Conservation (phyloP, 2,329 filamentous ascomycete genomes). For the Fusarium sp. region DNA sequence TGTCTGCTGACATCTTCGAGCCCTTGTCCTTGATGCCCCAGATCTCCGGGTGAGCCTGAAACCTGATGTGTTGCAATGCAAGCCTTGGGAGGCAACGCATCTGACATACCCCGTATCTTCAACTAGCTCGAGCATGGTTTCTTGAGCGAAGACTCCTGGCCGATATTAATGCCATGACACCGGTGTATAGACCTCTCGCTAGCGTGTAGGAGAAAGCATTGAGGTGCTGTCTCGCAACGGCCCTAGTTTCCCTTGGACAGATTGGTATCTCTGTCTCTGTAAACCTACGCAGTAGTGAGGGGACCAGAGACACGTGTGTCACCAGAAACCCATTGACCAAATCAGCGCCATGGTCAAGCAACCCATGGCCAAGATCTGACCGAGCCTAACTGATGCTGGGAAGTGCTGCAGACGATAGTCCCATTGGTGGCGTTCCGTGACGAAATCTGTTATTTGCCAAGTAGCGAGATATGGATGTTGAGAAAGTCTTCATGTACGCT, state of each 20-base stretch:
- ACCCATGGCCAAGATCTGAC: conserved; percentile 16
- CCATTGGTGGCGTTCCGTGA: conserved; percentile 28
- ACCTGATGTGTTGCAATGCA: not conserved
- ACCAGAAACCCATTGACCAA: conserved; percentile 10
- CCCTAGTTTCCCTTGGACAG: not conserved
- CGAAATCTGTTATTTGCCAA: conserved; percentile 22
- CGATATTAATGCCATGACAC: not conserved
- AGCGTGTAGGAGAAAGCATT: not conserved
- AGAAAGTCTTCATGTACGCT: conserved; percentile 9
- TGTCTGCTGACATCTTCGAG: not conserved
- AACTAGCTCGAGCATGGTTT: not conserved
- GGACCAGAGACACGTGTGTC: conserved; percentile 27
- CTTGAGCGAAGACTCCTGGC: not conserved
- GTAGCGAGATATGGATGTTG: conserved; percentile 6
- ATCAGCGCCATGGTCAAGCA: conserved; percentile 19
- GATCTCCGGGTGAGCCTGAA: not conserved
- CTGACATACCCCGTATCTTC: conserved; percentile 2
- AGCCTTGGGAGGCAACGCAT: not conserved
- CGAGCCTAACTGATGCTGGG: conserved; percentile 34
- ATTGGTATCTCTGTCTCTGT: conserved; percentile 1
- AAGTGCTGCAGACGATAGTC: conserved; percentile 30
- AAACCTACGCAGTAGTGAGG: conserved; percentile 6
- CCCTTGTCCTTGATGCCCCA: not conserved
- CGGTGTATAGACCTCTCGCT: not conserved
- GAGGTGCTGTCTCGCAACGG: not conserved